phyloP scores from a whole-genome alignment of 148 eudicot genomes.

The Cornus controversa region DNA sequence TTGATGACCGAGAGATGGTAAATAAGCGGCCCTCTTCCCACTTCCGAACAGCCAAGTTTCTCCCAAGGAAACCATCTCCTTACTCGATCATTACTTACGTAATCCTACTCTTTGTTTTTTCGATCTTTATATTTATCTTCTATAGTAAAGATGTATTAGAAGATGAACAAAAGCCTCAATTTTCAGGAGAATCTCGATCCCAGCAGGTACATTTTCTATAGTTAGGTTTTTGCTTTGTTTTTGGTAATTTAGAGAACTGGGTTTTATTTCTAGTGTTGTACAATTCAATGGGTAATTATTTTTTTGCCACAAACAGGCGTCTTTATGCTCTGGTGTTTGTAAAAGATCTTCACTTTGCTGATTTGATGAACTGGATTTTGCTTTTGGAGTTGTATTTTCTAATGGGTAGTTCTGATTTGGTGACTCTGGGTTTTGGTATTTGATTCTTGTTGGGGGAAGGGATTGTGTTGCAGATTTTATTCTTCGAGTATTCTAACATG shows the following conservation, averaged over 20 bases:
- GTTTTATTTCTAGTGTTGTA: background rate
- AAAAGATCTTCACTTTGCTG: too few species aligned
- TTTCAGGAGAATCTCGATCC: slow-evolving; percentile 18
- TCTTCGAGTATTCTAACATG: too few species aligned
- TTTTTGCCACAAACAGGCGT: too few species aligned
- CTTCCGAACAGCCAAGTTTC: slow-evolving; percentile 4
- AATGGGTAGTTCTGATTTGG: too few species aligned
- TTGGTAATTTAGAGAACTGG: background rate
- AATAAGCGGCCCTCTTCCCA: background rate
- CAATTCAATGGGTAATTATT: background rate
- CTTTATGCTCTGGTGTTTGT: too few species aligned
- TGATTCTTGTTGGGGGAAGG: too few species aligned
- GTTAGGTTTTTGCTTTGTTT: background rate
- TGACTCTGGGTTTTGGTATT: too few species aligned
- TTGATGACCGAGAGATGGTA: background rate
- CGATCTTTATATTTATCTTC: slow-evolving; percentile 33
- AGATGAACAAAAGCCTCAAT: slow-evolving; percentile 31
- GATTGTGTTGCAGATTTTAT: too few species aligned
- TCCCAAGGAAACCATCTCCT: slow-evolving; percentile 32
- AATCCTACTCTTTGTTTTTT: slow-evolving; percentile 33
- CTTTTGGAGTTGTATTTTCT: too few species aligned
- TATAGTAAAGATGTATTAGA: slow-evolving; percentile 32
- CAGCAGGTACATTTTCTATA: slow-evolving; percentile 22
- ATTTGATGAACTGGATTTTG: too few species aligned
- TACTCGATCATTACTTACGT: slow-evolving; percentile 29